Base-by-base conservation (phyloP, 148 eudicot species). In the Persicaria maculosa region DNA sequence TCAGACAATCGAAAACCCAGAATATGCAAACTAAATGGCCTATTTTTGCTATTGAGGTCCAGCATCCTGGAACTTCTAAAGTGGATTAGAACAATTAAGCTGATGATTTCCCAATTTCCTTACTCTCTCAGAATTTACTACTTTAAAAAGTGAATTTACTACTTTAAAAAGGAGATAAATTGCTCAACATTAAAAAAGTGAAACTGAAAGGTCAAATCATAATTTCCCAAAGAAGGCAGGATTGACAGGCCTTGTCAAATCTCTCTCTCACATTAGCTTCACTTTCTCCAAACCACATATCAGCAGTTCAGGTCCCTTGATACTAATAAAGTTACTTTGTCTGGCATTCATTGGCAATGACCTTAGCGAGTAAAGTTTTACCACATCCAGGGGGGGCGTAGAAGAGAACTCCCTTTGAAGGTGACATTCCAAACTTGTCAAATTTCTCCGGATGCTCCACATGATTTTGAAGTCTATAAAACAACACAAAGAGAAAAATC, bases 221-320 rank as follows among this genome's bases (percentile, higher is more conserved):
- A 55, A 19, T 6, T 55, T 19, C 6, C 8, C 4, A 12, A 19
- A 54, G 9, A 5, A 50, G 4, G 44, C 40, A 53, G n/a, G 6
- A 73, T 9, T 77, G 82, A 9, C 97, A 85, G 53, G 97, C 97
- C 84, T 92, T 92, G 81, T 92, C 97, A 62, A 92, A 92, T 45
- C 89, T 86, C 77, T 92, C 97, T 64, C 97, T 58, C 14, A 92
- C 97, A 79, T 92, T 92, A 69, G 97, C 97, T 79, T 92, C 97
- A 77, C 97, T 92, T 80, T 92, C 97, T 57, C 97, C 97, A 79
- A 92, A 92, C 97, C 97, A 92, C 97, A 92, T 92, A 94, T 92
- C 44, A 92, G 86, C 84, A 92, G 73, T 77, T 92, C 94, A 17
- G 97, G 97, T 68, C 97, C 97, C 68, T 92, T 92, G 53, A 92